Evolutionary conservation across 148 eudicot genomes (phyloP).

Genomic region (Euryodendron excelsum): DNA sequence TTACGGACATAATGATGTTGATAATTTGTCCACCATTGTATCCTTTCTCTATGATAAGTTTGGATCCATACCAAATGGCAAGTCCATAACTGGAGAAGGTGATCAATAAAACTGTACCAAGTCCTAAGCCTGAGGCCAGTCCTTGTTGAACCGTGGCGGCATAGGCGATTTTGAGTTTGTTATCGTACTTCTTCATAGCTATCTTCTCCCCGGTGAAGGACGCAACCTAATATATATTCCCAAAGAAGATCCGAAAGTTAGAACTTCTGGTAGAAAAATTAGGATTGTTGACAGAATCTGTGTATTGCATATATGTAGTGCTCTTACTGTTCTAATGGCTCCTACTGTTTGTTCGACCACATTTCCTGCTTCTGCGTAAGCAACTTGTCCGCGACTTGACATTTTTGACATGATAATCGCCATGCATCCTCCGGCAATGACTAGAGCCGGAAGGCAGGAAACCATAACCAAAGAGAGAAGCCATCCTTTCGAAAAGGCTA

Average conservation of each 20-base stretch:
- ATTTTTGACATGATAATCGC: slow-evolving; percentile 56
- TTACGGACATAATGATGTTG: slow-evolving; percentile 62
- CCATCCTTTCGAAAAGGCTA: slow-evolving; percentile 78
- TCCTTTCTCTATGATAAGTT: slow-evolving; percentile 52
- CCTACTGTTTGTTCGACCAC: slow-evolving; percentile 77
- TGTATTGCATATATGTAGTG: not conserved
- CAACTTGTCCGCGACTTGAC: slow-evolving; percentile 59
- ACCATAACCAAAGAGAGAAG: slow-evolving; percentile 55
- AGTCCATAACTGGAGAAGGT: slow-evolving; percentile 45
- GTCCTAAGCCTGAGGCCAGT: slow-evolving; percentile 62
- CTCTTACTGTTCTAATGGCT: slow-evolving; percentile 69
- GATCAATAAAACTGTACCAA: slow-evolving; percentile 47
- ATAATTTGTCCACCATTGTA: slow-evolving; percentile 69
- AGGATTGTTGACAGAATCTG: too few relatives aligned
- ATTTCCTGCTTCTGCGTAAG: slow-evolving; percentile 75
- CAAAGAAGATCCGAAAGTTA: not conserved
- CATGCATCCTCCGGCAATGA: slow-evolving; percentile 48
- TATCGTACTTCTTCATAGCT: slow-evolving; percentile 52
- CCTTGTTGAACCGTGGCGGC: slow-evolving; percentile 53
- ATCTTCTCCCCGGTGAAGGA: slow-evolving; percentile 70
- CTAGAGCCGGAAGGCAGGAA: slow-evolving; percentile 57
- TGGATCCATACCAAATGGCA: slow-evolving; percentile 71
- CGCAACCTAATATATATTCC: slow-evolving; percentile 62
- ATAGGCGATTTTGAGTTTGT: slow-evolving; percentile 48
- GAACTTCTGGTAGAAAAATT: not conserved